phyloP scores from a whole-genome alignment of 2,329 filamentous ascomycete genomes.

The Rhynchosporium secalis region DNA sequence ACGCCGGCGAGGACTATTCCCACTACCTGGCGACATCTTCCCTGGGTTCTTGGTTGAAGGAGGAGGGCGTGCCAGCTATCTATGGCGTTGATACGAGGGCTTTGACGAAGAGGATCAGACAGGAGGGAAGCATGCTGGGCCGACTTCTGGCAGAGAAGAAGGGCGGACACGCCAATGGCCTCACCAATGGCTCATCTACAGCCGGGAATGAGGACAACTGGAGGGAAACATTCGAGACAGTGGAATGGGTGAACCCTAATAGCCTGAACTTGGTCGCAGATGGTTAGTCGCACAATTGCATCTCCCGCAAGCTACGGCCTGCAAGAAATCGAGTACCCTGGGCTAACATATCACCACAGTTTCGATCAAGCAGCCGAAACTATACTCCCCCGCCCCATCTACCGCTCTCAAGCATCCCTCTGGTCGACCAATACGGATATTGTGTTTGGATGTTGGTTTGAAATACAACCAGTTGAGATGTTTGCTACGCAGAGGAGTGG shows the following conservation, averaged over 20 bases:
- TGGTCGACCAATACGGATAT: conserved; percentile 80
- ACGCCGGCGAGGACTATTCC: conserved; percentile 92
- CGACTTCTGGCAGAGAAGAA: conserved; percentile 76
- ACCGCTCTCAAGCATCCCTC: conserved; percentile 81
- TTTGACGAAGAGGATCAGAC: conserved; percentile 89
- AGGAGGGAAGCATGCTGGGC: conserved; percentile 95
- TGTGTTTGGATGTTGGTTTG: conserved; percentile 95
- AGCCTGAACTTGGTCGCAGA: conserved; percentile 88
- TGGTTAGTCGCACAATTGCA: conserved; percentile 60
- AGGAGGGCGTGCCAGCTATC: conserved; percentile 90
- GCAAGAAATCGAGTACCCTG: conserved; percentile 18
- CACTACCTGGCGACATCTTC: conserved; percentile 91
- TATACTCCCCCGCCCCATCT: conserved; percentile 75
- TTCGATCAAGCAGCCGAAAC: conserved; percentile 80
- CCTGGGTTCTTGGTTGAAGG: conserved; percentile 91
- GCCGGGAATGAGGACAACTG: conserved; percentile 42
- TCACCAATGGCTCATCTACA: conserved; percentile 42
- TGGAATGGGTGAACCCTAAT: conserved; percentile 93
- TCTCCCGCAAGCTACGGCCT: background rate
- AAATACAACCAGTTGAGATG: conserved; percentile 98
- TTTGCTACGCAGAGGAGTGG: conserved; percentile 85
- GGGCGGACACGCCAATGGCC: conserved; percentile 43
- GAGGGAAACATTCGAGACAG: conserved; percentile 66
- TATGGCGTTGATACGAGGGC: conserved; percentile 93
- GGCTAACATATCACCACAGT: conserved; percentile 60